Evolutionary conservation across 495 filamentous ascomycete species (phyloP).

Genomic region (Annulohypoxylon bovei): DNA sequence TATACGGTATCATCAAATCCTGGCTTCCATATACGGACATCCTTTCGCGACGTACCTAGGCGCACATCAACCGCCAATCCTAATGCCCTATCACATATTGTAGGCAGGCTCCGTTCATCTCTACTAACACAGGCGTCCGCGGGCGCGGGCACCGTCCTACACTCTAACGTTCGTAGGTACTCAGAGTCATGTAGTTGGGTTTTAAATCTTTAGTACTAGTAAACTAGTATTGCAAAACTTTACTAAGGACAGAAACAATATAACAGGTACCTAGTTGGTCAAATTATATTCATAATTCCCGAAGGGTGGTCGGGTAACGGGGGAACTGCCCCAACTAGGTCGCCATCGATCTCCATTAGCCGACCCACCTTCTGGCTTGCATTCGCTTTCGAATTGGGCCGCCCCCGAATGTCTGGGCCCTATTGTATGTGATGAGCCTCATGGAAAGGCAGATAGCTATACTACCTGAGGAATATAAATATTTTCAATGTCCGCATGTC

Average conservation of each 20-base stretch:
- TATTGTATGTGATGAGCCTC: background rate
- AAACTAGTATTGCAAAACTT: no score
- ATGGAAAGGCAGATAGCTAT: background rate
- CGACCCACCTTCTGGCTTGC: conserved; percentile 12
- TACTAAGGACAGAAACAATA: no score
- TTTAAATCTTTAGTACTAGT: no score
- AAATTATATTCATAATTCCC: background rate
- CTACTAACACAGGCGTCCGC: background rate
- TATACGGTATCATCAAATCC: background rate
- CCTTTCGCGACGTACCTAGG: background rate
- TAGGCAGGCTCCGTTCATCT: background rate
- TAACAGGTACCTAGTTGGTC: no score
- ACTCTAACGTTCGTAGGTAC: background rate
- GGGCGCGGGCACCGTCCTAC: background rate
- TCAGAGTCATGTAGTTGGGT: background rate
- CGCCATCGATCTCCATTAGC: background rate
- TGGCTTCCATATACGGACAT: background rate
- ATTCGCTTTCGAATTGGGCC: background rate
- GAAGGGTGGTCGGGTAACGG: conserved; percentile 7
- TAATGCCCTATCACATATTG: background rate
- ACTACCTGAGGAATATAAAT: conserved; percentile 10
- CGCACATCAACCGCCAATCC: background rate
- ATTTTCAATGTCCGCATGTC: background rate
- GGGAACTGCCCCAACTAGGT: background rate
- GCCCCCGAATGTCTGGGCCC: background rate